Conservation (phyloP, 2,329 filamentous ascomycete species). For the Onygenales sp. region DNA sequence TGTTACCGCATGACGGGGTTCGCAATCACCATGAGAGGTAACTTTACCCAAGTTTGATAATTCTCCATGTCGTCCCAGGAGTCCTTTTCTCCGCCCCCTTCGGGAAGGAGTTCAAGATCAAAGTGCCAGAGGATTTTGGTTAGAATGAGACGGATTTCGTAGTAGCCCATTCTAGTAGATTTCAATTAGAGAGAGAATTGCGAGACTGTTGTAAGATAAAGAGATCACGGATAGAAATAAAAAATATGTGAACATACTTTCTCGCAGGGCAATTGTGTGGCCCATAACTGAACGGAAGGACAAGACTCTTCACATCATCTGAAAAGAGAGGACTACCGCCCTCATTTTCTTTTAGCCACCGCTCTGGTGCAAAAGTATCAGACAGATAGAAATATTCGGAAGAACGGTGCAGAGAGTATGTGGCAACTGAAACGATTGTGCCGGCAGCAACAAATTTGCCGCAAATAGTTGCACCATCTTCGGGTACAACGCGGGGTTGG, state of each 20-base stretch:
- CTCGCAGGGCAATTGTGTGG: conserved; percentile 28
- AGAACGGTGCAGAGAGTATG: conserved; percentile 23
- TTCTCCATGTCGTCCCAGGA: conserved; percentile 6
- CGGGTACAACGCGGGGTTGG: conserved; percentile 21
- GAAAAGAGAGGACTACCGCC: conserved; percentile 19
- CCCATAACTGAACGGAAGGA: conserved; percentile 24
- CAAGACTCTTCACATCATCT: conserved; percentile 18
- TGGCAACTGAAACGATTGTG: conserved; percentile 14
- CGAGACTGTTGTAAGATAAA: background rate
- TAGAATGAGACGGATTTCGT: conserved; percentile 6
- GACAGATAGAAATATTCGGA: conserved; percentile 19
- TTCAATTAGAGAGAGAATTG: background rate
- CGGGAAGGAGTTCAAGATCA: conserved; percentile 6
- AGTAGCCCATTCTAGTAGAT: conserved; percentile 6
- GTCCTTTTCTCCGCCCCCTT: conserved; percentile 3
- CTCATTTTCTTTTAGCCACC: conserved; percentile 25
- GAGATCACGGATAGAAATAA: background rate
- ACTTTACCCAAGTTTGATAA: conserved; percentile 6
- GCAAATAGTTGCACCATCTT: conserved; percentile 19
- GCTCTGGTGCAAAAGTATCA: conserved; percentile 21
- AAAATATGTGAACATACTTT: conserved; percentile 18
- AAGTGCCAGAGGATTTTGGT: conserved; percentile 9
- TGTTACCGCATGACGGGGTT: conserved; percentile 1
- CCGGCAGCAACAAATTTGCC: conserved; percentile 17
- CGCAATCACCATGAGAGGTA: conserved; percentile 4